Percentiles rank a stretch among this genome's conserved stretches.
These are phyloP conservation scores for Trametes pubescens DNA, from an alignment of 1,284 basidiomycete species.

Conservation along the genomic window DNA sequence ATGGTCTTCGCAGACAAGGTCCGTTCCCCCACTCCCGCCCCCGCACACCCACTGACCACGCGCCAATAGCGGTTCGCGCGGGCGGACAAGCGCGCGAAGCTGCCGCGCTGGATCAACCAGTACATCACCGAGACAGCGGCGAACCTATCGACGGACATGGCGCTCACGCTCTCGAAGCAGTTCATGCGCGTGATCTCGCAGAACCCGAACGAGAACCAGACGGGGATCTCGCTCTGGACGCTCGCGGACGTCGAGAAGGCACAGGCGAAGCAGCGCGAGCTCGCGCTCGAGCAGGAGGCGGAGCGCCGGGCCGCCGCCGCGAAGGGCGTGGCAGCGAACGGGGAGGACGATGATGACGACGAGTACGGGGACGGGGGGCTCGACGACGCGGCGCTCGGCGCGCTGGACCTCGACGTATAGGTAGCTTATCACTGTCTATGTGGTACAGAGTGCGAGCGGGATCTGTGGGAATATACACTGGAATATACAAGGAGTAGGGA, in stretches of 20 bases:
- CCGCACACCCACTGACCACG: background rate
- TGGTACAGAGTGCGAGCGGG: conserved; percentile 25
- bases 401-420: conserved; percentile 59
- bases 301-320: conserved; percentile 43
- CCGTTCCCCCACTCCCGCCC: conserved; percentile 8
- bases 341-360: conserved; percentile 45
- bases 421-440: conserved; percentile 30
- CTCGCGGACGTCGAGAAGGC: conserved; percentile 85
- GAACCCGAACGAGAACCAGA: conserved; percentile 94
- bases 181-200: conserved; percentile 99
- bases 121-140: conserved; percentile 98
- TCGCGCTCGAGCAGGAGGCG: conserved; percentile 51
- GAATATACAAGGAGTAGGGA: conserved; percentile 22
- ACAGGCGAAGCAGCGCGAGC: conserved; percentile 78
- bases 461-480: conserved; percentile 16
- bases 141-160: conserved; percentile 99
- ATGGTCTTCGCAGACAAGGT: conserved; percentile 99
- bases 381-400: conserved; percentile 69
- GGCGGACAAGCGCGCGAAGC: conserved; percentile 95
- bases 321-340: background rate
- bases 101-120: conserved; percentile 99
- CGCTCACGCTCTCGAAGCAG: conserved; percentile 92
- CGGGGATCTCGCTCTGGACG: conserved; percentile 95
- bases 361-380: conserved; percentile 79
- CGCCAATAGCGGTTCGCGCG: conserved; percentile 87